A percentile compares a stretch with the other conserved stretches of the same genome.
phyloP scores from a whole-genome alignment of 345 rosid species.

The Mercurialis annua region DNA sequence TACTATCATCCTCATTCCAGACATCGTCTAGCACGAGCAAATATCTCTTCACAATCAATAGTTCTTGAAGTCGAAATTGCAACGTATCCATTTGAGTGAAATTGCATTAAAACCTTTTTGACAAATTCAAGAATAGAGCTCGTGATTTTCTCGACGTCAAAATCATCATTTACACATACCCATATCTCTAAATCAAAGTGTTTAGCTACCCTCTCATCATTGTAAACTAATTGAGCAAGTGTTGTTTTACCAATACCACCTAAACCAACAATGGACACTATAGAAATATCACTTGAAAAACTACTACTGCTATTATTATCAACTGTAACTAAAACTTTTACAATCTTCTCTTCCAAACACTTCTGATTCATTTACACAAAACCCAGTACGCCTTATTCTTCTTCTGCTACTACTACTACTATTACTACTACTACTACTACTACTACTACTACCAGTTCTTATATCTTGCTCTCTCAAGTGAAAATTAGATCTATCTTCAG shows the following conservation, averaged over 20 bases:
- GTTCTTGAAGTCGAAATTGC: conserved; percentile 13
- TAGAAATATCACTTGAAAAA: background rate
- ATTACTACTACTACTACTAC: too few species aligned
- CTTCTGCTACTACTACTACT: background rate
- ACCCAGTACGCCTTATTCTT: conserved; percentile 14
- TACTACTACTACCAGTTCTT: background rate
- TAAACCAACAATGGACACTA: conserved; percentile 21
- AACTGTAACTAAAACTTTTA: background rate
- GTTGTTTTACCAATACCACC: conserved; percentile 30
- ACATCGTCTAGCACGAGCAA: conserved; percentile 29
- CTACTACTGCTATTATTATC: background rate
- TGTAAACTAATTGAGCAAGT: conserved; percentile 24
- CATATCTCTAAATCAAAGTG: conserved; percentile 22
- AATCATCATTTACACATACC: conserved; percentile 22
- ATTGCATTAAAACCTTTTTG: background rate
- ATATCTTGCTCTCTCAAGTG: conserved; percentile 4
- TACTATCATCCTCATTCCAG: conserved; percentile 21
- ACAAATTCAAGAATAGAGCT: conserved; percentile 12
- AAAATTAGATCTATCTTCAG: conserved; percentile 22
- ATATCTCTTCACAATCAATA: conserved; percentile 12
- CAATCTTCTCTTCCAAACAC: conserved; percentile 1
- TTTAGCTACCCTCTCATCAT: conserved; percentile 9
- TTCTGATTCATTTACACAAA: conserved; percentile 9
- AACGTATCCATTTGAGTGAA: conserved; percentile 17
- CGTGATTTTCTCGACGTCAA: conserved; percentile 5